Conservation (phyloP, 2,329 filamentous ascomycete species). For the Colletotrichum euphorbiae region DNA sequence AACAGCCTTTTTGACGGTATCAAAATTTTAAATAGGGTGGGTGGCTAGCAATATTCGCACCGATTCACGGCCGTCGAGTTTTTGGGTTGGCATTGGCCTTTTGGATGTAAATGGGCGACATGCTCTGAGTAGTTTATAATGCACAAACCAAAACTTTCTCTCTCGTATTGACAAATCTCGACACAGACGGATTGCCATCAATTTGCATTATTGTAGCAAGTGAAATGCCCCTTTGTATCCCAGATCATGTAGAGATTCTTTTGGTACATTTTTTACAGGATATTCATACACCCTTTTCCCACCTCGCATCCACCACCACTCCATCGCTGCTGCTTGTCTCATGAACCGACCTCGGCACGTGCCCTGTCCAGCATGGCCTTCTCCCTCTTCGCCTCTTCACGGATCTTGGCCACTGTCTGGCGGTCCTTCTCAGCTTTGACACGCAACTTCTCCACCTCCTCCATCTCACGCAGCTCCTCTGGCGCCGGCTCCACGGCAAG, state of each 20-base stretch:
- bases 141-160: slow-evolving; percentile 6
- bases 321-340: slow-evolving; percentile 34
- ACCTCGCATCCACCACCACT: background rate
- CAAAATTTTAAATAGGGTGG: slow-evolving; percentile 2
- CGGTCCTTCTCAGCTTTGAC: slow-evolving; percentile 66
- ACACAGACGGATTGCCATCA: background rate
- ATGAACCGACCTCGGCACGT: slow-evolving; percentile 46
- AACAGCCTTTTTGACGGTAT: slow-evolving; percentile 8
- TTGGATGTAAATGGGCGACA: slow-evolving; percentile 26
- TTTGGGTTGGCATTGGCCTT: slow-evolving; percentile 16
- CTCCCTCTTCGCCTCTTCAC: slow-evolving; percentile 71
- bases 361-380: slow-evolving; percentile 61
- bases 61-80: slow-evolving; percentile 1
- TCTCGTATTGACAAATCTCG: background rate
- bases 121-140: slow-evolving; percentile 20
- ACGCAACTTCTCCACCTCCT: slow-evolving; percentile 65
- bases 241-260: slow-evolving; percentile 25
- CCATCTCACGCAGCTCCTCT: slow-evolving; percentile 70
- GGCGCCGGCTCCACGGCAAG: slow-evolving; percentile 65
- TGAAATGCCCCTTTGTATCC: background rate
- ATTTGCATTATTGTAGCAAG: background rate
- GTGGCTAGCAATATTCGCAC: slow-evolving; percentile 1
- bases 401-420: slow-evolving; percentile 61
- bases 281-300: slow-evolving; percentile 27
- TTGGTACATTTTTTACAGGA: slow-evolving; percentile 40